Percentiles rank a stretch among this genome's conserved stretches.
Conservation (phyloP, 1,284 basidiomycete genomes). For the Meripilus lineatus region DNA sequence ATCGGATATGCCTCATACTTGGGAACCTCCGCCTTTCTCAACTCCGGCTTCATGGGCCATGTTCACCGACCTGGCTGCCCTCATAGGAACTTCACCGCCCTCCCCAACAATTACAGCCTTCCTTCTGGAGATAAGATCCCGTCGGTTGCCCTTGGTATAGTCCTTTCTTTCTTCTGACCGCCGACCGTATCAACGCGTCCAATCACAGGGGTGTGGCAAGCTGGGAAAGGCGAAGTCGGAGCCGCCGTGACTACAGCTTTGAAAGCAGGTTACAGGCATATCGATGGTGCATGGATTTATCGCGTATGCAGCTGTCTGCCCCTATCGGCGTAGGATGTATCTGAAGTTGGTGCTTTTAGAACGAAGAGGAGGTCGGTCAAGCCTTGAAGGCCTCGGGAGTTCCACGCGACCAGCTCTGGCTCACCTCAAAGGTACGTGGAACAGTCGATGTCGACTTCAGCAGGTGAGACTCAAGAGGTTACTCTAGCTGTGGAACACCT, state of each 20-base stretch:
- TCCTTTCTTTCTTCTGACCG: slow-evolving; percentile 7
- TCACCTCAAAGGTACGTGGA: slow-evolving; percentile 42
- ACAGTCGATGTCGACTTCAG: not conserved
- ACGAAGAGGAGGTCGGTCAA: slow-evolving; percentile 47
- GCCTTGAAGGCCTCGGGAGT: slow-evolving; percentile 38
- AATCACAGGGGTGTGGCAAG: slow-evolving; percentile 56
- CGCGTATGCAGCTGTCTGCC: slow-evolving; percentile 29
- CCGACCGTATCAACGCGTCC: not conserved
- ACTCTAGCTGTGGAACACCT: slow-evolving; percentile 60
- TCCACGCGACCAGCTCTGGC: slow-evolving; percentile 38
- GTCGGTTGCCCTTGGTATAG: slow-evolving; percentile 51
- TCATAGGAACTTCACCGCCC: slow-evolving; percentile 20
- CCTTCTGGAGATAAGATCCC: slow-evolving; percentile 62
- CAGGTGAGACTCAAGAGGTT: not conserved
- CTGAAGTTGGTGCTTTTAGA: slow-evolving; percentile 22
- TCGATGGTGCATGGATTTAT: slow-evolving; percentile 75
- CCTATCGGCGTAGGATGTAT: not conserved
- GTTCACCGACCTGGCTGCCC: not conserved
- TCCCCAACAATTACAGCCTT: slow-evolving; percentile 48
- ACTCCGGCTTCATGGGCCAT: not conserved
- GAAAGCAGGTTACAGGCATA: slow-evolving; percentile 63
- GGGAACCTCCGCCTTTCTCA: slow-evolving; percentile 1
- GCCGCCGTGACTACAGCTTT: slow-evolving; percentile 57
- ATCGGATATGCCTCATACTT: slow-evolving; percentile 1
- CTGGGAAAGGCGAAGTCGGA: slow-evolving; percentile 50